Evolutionary conservation across 306 rosid genomes (phyloP), one percentile per base, ranked within the genome.

Genomic region (Cicer bijugum): DNA sequence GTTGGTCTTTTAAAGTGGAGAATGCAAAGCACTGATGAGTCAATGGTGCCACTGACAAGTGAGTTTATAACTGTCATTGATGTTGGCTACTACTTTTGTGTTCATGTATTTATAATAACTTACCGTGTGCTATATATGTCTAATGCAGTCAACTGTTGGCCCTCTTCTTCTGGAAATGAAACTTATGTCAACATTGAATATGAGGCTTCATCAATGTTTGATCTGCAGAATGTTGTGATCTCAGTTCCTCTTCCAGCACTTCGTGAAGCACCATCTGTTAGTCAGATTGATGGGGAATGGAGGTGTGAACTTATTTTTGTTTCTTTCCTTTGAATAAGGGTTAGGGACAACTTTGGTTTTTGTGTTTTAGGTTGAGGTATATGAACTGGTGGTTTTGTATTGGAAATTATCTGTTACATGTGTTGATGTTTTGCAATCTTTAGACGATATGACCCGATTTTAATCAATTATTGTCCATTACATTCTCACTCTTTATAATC

Each of bases 121-220:
- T 47, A 67, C 44, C 8, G 28, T 38, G 61, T 78, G 73, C 58
- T 52, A 37, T 70, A 16, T 69, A 33, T 76, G 51, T 70, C 20
- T 82, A 50, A 79, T 89, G 80, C 95, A 91, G 97, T 94, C 83
- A 94, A 91, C 90, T 94, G 98, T 79, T 91, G 96, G 97, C 98
- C 98, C 53, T 85, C 97, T 69, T 88, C 90, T 81, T 94, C 96
- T 77, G 97, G 98, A 74, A 89, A 86, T 82, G 92, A 91, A 83
- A 93, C 98, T 77, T 91, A 84, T 75, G 97, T 93, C 64, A 93
- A 86, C 86, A 89, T 93, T 81, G 98, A 93, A 81, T 93, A 93
- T 40, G 98, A 93, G 62, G 94, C 98, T 75, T 88, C 96, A 6
- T 82, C 96, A 75, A 78, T 87, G 97, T 93, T 86, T 67, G 90